Base-by-base conservation (phyloP, 768 basidiomycete species). In the Galerina sulciceps region DNA sequence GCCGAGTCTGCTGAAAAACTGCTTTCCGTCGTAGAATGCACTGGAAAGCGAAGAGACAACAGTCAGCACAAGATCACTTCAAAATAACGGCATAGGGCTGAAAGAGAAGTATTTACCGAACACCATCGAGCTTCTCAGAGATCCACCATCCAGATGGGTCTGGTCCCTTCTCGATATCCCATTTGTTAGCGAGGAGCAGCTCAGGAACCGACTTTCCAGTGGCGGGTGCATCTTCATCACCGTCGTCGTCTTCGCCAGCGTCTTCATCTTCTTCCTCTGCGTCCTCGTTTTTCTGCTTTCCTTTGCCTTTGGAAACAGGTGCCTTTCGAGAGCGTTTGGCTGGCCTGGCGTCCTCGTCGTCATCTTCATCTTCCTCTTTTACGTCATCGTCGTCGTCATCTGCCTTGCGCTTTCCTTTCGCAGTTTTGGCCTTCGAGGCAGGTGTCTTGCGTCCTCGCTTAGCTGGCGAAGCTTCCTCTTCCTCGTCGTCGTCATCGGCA, bases 101-200 rank as follows among this genome's bases (percentile, higher is more conserved):
- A n/a, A 20, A 31, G 18, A 57, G 23, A 46, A n/a, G 18, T 6
- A 59, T 78, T n/a, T 59, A 85, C 84, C 85, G 73, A 35, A 86
- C 84, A 55, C 85, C 85, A 68, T 87, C 85, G 48, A 87, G 65
- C 65, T 87, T 86, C 63, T 87, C 85, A 2, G 82, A 84, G 31
- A 85, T 79, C 82, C 82, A 85, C 83, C 83, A 87, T 1, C 83
- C 84, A 14, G 78, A 77, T 1, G 84, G 84, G 64, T 87, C 85
- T 17, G 73, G 72, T 0, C 83, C 83, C 22, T 63, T 81, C 13
- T 83, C 82, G 2, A 84, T 56, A 52, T 85, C 83, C 84, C 83
- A 85, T 52, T 84, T 84, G 59, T 78, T 79, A 0, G 85, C 85
- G 0, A 87, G 71, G 51, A 87, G 70, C 1, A 87, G 69, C 9